Base-by-base conservation (phyloP, 1,284 basidiomycete genomes). In the Moesziomyces globuligerus region DNA sequence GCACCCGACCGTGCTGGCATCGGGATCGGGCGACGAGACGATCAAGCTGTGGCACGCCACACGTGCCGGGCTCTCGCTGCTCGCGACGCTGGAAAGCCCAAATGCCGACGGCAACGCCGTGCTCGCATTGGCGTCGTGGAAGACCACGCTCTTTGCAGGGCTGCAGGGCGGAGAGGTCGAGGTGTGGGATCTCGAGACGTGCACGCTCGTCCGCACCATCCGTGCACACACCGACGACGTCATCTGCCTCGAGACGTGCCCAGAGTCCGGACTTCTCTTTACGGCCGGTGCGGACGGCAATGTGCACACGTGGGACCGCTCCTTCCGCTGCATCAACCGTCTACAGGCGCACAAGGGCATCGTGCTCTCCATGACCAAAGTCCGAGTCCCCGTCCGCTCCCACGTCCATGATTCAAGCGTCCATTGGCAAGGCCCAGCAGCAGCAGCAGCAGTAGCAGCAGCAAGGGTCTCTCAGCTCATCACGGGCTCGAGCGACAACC, bases 131-230 rank as follows among this genome's bases (percentile, higher is more conserved):
- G 88, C 88, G 1, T 88, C 88, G 0, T 86, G 87, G 39, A 50
- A 90, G 32, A 91, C 90, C 34, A 92, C 92, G 0, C 86, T 97
- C 17, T 96, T 91, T 75, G 94, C 92, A 0, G 95, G 93, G 0
- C 90, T 93, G 73, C 95, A 98, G 83, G 93, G 92, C 69, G 95
- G 95, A 1, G 89, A 91, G 70, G 91, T 98, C 73, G 91, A 74
- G 69, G 90, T 98, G 7, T 90, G 92, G 85, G 94, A 98, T 81
- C 85, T 96, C 10, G 93, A 94, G 80, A 95, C 93, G 0, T 89
- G 89, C 60, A 91, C 92, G 0, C 85, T 91, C 34, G 89, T 98
- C 13, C 86, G 95, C 39, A 91, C 89, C 0, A 90, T 98, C 50
- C 89, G 93, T 18, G 90, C 91, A 0, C 89, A 93, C 76, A 90